Evolutionary conservation across 805 yeast genomes (phyloP), one percentile per base, ranked within the genome.

Genomic region (Metschnikowia arizonensis): DNA sequence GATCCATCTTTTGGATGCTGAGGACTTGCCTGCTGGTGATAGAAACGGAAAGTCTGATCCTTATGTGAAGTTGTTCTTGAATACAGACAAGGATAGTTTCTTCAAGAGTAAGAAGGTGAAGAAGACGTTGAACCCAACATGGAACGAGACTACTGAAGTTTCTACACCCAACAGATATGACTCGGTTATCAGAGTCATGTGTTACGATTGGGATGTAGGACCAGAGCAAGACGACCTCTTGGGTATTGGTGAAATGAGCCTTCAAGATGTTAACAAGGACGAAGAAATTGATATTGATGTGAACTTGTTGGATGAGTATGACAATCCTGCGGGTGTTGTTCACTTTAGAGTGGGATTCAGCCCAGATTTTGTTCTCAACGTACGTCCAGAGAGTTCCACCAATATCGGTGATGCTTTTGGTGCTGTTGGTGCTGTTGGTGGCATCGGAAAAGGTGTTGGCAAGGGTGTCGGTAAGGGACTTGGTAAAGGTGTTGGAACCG

Each of bases 1-100:
- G 18, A 73, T 89, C 29, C 79, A 76, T 25, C 73, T 87, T 4
- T 53, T 82, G 36, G 71, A 73, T 40, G 98, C 93, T 2, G 74
- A 74, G 12, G 78, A 78, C 42, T 73, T 93, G 47, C 79, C 84
- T 32, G 76, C 96, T 11, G 95, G 90, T n/a, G 99, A 93, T 66
- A 72, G 86, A 25, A 84, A 83, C 55, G 98, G 98, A 41, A 85
- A 85, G 62, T 88, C 97, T 3, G 99, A 93, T 66, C 99, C 99
- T 45, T 91, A 82, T 62, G 74, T 81, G 48, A 78, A 81, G 57
- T 75, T 88, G 50, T 81, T 74, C 58, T 60, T 88, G 56, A 82
- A 90, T 65, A 83, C 83, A 33, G 72, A 70, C 12, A 74, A 74
- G 44, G 78, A 78, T 25, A 62, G 67, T 28, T 72, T 85, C 48